Conservation (phyloP, 208 protist genomes). For the Vickermania spadyakhi region DNA sequence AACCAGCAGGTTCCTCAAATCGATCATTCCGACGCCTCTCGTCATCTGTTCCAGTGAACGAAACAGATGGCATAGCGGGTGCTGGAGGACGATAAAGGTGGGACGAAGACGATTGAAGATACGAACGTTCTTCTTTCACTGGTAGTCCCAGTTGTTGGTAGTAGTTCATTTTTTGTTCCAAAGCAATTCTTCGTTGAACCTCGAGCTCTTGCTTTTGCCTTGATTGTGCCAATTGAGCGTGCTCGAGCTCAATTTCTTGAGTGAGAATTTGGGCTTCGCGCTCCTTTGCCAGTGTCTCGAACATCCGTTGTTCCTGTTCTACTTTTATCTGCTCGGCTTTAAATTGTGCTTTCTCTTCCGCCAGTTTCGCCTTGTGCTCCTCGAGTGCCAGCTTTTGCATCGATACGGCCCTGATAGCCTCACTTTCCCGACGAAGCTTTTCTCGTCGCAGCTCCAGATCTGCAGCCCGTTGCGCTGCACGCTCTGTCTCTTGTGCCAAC, state of each 20-base stretch:
- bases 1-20: not conserved
- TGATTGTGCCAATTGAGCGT: conserved; percentile 20
- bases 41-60: not conserved
- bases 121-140: not conserved
- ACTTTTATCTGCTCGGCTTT: conserved; percentile 36
- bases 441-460: conserved; percentile 42
- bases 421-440: conserved; percentile 41
- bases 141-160: conserved; percentile 24
- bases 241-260: conserved; percentile 55
- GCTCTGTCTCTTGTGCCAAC: conserved; percentile 20
- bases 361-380: conserved; percentile 31
- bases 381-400: conserved; percentile 56
- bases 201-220: conserved; percentile 36
- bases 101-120: not conserved
- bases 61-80: not conserved
- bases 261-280: conserved; percentile 31
- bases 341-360: conserved; percentile 27
- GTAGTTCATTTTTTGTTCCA: conserved; percentile 34
- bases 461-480: conserved; percentile 18
- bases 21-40: not conserved
- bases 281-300: conserved; percentile 29
- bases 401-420: conserved; percentile 28
- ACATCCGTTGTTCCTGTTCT: conserved; percentile 26
- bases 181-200: conserved; percentile 16
- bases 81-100: not conserved